These are phyloP conservation scores for Magnusiomyces suaveolens DNA, from an alignment of 1,139 yeast species.

Conservation along the genomic window DNA sequence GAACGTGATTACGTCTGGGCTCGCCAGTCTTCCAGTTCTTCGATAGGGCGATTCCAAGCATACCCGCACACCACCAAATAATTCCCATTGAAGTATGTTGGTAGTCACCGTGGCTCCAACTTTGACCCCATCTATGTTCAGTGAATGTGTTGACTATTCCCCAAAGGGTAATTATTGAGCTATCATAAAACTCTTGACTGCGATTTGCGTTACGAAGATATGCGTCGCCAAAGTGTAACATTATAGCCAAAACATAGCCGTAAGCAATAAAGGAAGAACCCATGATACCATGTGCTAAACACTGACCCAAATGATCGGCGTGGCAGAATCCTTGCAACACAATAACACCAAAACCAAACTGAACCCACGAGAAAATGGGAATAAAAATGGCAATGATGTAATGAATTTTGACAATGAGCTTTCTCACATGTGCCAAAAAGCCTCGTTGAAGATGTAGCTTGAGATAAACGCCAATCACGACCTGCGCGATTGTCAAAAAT, in stretches of 20 bases:
- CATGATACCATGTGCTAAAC: constrained; percentile 95
- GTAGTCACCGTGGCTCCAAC: constrained; percentile 76
- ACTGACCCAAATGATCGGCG: constrained; percentile 73
- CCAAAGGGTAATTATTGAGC: constrained; percentile 72
- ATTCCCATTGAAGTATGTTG: constrained; percentile 96
- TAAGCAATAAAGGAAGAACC: constrained; percentile 77
- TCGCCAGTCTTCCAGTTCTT: constrained; percentile 17
- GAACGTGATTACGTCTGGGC: constrained; percentile 56
- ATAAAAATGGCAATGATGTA: constrained; percentile 30
- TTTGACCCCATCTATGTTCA: constrained; percentile 92
- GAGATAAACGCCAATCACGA: constrained; percentile 29
- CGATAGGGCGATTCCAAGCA: constrained; percentile 69
- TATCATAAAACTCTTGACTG: constrained; percentile 82
- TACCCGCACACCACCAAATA: constrained; percentile 92
- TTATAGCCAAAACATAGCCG: constrained; percentile 58
- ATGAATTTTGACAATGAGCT: constrained; percentile 28
- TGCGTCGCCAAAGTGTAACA: constrained; percentile 45
- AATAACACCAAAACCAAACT: constrained; percentile 70
- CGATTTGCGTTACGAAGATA: constrained; percentile 35
- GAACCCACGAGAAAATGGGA: constrained; percentile 47
- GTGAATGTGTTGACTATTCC: constrained; percentile 91
- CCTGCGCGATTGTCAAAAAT: constrained; percentile 25
- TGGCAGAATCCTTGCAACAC: constrained; percentile 79
- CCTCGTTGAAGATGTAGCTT: constrained; percentile 31
- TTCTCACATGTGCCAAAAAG: constrained; percentile 28